Evolutionary conservation across 306 rosid genomes (phyloP).

Genomic region (Trifolium pratense): DNA sequence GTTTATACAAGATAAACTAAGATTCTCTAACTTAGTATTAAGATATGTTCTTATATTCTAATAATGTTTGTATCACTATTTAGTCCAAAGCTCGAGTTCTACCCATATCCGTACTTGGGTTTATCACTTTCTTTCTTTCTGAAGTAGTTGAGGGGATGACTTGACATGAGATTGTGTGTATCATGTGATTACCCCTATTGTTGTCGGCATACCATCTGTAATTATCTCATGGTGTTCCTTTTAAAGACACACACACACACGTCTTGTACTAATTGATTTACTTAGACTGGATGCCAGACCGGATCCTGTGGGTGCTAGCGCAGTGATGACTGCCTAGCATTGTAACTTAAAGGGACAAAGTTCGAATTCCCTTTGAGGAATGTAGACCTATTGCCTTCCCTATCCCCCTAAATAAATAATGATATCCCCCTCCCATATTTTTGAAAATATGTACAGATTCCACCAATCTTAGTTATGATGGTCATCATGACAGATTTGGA

Average conservation of each 20-base stretch:
- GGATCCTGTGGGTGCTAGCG: not conserved
- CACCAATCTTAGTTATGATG: constrained; percentile 21
- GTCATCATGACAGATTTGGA: constrained; percentile 77
- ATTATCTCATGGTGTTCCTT: constrained; percentile 30
- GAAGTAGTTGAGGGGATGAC: constrained; percentile 21
- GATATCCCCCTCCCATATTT: not conserved
- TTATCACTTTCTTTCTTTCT: constrained; percentile 3
- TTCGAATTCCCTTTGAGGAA: constrained; percentile 2
- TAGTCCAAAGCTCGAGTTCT: not conserved
- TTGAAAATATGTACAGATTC: not conserved
- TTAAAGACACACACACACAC: constrained; percentile 9
- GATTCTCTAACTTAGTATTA: not conserved
- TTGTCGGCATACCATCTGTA: not conserved
- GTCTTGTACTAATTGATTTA: constrained; percentile 5
- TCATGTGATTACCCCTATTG: constrained; percentile 18
- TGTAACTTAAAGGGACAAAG: not conserved
- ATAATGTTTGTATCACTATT: not conserved
- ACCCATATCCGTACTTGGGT: not conserved
- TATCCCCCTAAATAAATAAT: not conserved
- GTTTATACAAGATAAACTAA: not conserved
- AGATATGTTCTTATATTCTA: not conserved
- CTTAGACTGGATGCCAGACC: constrained; percentile 23
- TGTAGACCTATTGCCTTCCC: not conserved
- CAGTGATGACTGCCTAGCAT: not conserved
- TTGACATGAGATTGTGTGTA: constrained; percentile 9